Base-by-base conservation (phyloP, 1,284 basidiomycete species). In the Papiliotrema nemorosa region DNA sequence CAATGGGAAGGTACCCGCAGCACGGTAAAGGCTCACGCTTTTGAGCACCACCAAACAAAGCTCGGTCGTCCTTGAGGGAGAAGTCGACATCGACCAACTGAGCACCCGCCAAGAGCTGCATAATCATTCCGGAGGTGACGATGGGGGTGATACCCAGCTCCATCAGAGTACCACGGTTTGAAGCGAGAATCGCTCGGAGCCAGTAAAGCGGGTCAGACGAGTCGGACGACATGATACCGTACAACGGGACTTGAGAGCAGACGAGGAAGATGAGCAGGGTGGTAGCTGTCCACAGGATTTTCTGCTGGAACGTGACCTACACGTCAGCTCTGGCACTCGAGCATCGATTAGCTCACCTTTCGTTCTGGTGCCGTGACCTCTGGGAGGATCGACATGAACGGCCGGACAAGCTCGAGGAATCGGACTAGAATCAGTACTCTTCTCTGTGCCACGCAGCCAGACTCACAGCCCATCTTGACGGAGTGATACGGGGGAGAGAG, bases 131-230 rank as follows among this genome's bases (percentile, higher is more conserved):
- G 38, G 86, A 88, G 13, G 94, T 98, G 69, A 98, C 85, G 73
- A 97, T 96, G 51, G 96, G 94, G 41, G 86, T 93, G 67, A 97
- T 97, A 65, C 96, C 94, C 54, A 98, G 84, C 78, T 98, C 94
- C 94, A 97, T 98, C 56, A 98, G 85, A 1, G 94, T 98, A 62
- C 94, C 94, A 59, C 96, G 84, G 79, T 97, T 98, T 10, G 91
- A 96, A 31, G 96, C 94, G 54, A 97, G 84, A 77, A 98, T 97
- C 77, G 93, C 93, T 78, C 94, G 88, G 86, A 97, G 92, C 94
- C 94, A 98, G 81, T 94, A 97, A 44, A 98, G 84, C 13, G 96
- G 94, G 78, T 98, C 94, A 49, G 90, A 90, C 62, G 90, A 93
- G 81, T 96, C 91, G 46, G 90, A 93, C 43, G 90, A 94, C 85